Evolutionary conservation across 2,329 filamentous ascomycete species (phyloP).

Genomic region (Pseudogymnoascus pannorum): DNA sequence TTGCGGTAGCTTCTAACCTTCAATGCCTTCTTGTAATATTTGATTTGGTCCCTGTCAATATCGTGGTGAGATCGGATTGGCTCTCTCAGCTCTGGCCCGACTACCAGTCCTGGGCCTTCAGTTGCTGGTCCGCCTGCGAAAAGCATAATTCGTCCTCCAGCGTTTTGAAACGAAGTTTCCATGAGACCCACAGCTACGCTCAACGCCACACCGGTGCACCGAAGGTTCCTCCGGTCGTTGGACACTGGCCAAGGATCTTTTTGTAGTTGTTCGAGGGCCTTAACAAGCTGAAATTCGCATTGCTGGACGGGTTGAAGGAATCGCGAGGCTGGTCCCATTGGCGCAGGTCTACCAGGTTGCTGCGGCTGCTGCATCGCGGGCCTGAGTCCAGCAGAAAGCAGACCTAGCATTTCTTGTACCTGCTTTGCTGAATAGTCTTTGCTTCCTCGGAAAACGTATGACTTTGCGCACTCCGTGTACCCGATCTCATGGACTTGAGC

Average conservation of each 20-base stretch:
- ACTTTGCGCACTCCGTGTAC: slow-evolving; percentile 96
- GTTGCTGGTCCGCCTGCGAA: slow-evolving; percentile 93
- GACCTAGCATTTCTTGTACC: slow-evolving; percentile 97
- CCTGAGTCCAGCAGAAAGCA: slow-evolving; percentile 64
- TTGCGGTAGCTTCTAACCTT: slow-evolving; percentile 53
- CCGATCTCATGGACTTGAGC: slow-evolving; percentile 96
- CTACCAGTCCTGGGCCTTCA: slow-evolving; percentile 93
- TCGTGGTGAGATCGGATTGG: slow-evolving; percentile 97
- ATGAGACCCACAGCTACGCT: slow-evolving; percentile 89
- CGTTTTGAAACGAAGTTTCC: slow-evolving; percentile 92
- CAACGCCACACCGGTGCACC: slow-evolving; percentile 93
- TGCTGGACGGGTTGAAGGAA: slow-evolving; percentile 93
- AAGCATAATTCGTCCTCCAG: slow-evolving; percentile 91
- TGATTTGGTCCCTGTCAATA: slow-evolving; percentile 97
- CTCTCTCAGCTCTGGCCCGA: slow-evolving; percentile 89
- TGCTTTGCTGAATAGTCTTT: slow-evolving; percentile 98
- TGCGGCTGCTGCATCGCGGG: slow-evolving; percentile 61
- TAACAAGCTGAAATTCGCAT: slow-evolving; percentile 95
- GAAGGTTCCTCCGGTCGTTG: slow-evolving; percentile 80
- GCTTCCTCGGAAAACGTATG: slow-evolving; percentile 94
- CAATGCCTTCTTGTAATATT: slow-evolving; percentile 98
- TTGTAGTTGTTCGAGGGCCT: slow-evolving; percentile 88
- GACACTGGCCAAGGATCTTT: slow-evolving; percentile 97
- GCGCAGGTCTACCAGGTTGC: slow-evolving; percentile 65
- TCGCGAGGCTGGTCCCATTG: slow-evolving; percentile 74